Base-by-base conservation (phyloP, 495 filamentous ascomycete species). In the Trichoderma gamsii region DNA sequence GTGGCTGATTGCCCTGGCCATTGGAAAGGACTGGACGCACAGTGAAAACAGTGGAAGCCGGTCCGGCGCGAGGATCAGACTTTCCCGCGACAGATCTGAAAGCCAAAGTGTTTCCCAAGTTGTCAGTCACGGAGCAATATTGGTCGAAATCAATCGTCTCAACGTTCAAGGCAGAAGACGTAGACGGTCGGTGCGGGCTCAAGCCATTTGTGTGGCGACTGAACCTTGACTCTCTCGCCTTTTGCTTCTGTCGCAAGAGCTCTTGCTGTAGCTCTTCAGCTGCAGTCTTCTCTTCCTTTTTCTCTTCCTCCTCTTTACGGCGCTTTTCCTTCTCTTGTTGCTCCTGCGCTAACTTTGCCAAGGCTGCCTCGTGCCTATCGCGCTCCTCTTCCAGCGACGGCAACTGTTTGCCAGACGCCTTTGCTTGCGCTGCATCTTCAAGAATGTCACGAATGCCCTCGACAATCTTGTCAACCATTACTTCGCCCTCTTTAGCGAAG, bases 371-470 rank as follows among this genome's bases (percentile, higher is more conserved):
- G 51, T 85, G 83, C 41, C 87, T 85, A 12, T 89, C 92, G 35
- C 95, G 85, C 75, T 98, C 93, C 72, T 96, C 93, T 73, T 95
- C 93, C 18, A 99, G 79, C 44, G 92, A 97, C 0, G 92, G 93
- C 12, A 97, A 77, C 64, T 92, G 85, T 66, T 86, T 81, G 18
- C 89, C 87, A 64, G 88, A 84, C 59, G 87, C 89, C 69, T 88
- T 88, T 35, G 86, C 86, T 71, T 89, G 83, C 11, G 91, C 89
- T 23, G 90, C 92, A 77, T 96, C 91, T 74, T 98, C 93, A 23
- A 99, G 80, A 21, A 93, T 86, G 70, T 98, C 95, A 69, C 91
- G 88, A 59, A 97, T 88, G 6, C 88, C 87, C 64, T 89, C 85
- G 11, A 91, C 90, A 46, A 99, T 84, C 68, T 92, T 90, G 76